Conservation (phyloP, 2,329 filamentous ascomycete species). For the Clathrospora elynae region DNA sequence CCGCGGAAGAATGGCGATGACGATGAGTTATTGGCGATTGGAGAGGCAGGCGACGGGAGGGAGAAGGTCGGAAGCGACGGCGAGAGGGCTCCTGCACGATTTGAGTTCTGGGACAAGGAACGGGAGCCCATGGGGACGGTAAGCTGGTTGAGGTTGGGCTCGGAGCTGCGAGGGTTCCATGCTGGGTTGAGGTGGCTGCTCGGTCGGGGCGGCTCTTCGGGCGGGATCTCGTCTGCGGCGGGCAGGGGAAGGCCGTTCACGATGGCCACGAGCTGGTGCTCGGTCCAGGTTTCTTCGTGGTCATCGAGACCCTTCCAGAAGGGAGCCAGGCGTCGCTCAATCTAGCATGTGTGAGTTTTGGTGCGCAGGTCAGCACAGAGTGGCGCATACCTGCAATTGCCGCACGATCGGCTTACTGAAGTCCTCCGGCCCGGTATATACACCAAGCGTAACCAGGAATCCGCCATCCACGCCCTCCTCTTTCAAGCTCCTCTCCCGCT, state of each 20-base stretch:
- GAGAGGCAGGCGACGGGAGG: slow-evolving; percentile 62
- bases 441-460: slow-evolving; percentile 89
- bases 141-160: slow-evolving; percentile 69
- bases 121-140: slow-evolving; percentile 79
- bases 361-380: slow-evolving; percentile 5
- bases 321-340: slow-evolving; percentile 88
- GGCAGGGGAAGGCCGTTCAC: slow-evolving; percentile 84
- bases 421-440: slow-evolving; percentile 90
- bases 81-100: slow-evolving; percentile 64
- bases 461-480: slow-evolving; percentile 95
- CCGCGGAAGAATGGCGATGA: slow-evolving; percentile 71
- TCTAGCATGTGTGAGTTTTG: slow-evolving; percentile 59
- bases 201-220: slow-evolving; percentile 64
- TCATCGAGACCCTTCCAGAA: slow-evolving; percentile 96
- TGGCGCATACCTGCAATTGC: slow-evolving; percentile 78
- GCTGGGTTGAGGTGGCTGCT: slow-evolving; percentile 40
- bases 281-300: slow-evolving; percentile 85
- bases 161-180: slow-evolving; percentile 56
- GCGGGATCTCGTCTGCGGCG: slow-evolving; percentile 78
- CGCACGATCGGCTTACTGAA: slow-evolving; percentile 88
- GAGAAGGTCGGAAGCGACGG: slow-evolving; percentile 67
- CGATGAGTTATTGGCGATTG: slow-evolving; percentile 50
- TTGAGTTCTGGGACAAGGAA: slow-evolving; percentile 79
- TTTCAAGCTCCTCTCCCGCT: slow-evolving; percentile 85
- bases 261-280: slow-evolving; percentile 91